phyloP scores from a whole-genome alignment of 345 rosid genomes.

The Abelmoschus esculentus region DNA sequence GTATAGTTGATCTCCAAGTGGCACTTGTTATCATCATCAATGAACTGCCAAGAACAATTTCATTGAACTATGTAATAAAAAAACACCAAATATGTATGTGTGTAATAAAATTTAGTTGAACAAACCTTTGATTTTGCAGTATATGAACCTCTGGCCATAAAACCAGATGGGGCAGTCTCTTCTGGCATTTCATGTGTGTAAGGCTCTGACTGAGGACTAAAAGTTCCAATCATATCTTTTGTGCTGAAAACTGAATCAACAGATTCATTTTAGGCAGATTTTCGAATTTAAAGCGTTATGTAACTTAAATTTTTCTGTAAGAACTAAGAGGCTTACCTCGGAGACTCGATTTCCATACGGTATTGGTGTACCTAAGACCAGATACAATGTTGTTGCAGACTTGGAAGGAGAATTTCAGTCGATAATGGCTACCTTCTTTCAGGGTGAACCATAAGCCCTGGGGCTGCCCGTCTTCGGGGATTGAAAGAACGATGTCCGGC shows the following conservation, averaged over 20 bases:
- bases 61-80: background rate
- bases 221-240: constrained; percentile 74
- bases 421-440: constrained; percentile 69
- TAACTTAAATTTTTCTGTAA: background rate
- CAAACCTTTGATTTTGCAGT: constrained; percentile 67
- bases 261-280: background rate
- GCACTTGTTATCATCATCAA: constrained; percentile 70
- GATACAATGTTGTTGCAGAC: constrained; percentile 80
- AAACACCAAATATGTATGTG: background rate
- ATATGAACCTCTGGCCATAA: constrained; percentile 69
- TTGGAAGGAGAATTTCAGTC: constrained; percentile 49
- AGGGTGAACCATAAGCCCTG: constrained; percentile 63
- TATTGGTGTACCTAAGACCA: constrained; percentile 72
- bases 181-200: constrained; percentile 56
- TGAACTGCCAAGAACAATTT: constrained; percentile 28
- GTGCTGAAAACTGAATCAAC: constrained; percentile 43
- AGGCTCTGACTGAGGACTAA: constrained; percentile 68
- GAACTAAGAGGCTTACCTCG: constrained; percentile 34
- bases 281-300: background rate
- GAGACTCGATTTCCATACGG: constrained; percentile 70
- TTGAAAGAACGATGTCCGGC: constrained; percentile 48
- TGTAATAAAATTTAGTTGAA: background rate
- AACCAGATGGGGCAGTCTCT: constrained; percentile 69
- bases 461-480: constrained; percentile 55
- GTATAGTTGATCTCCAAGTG: constrained; percentile 70